Conservation (phyloP, 352 stramenopile genomes). For the Blastocystis sp. region DNA sequence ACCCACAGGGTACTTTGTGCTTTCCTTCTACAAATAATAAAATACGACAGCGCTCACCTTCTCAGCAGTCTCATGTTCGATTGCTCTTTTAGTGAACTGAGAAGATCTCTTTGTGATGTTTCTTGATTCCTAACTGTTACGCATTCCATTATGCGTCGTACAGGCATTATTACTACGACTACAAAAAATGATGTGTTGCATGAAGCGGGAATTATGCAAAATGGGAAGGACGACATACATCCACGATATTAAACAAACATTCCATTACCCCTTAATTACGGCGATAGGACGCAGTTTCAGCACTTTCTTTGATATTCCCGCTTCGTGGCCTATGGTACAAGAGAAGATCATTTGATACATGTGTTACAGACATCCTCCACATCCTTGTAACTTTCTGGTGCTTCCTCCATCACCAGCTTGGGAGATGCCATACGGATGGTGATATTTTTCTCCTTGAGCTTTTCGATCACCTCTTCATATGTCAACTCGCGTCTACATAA, state of each 20-base stretch:
- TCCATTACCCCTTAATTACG: slow-evolving; percentile 75
- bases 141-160: background rate
- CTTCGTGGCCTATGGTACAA: slow-evolving; percentile 67
- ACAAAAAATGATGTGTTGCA: background rate
- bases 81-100: slow-evolving; percentile 16
- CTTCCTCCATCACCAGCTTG: slow-evolving; percentile 80
- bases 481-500: slow-evolving; percentile 68
- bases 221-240: background rate
- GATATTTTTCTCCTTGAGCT: slow-evolving; percentile 73
- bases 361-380: slow-evolving; percentile 78
- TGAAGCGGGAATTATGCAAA: background rate
- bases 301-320: slow-evolving; percentile 76
- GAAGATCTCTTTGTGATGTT: slow-evolving; percentile 11
- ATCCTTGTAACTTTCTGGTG: slow-evolving; percentile 78
- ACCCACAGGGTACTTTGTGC: slow-evolving; percentile 46
- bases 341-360: slow-evolving; percentile 63
- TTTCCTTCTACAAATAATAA: slow-evolving; percentile 17
- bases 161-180: background rate
- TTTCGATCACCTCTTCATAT: slow-evolving; percentile 71
- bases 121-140: slow-evolving; percentile 52
- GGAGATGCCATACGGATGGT: slow-evolving; percentile 75
- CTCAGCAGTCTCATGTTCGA: background rate
- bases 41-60: background rate
- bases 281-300: slow-evolving; percentile 75
- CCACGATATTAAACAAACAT: slow-evolving; percentile 38